phyloP scores from a whole-genome alignment of 2,329 filamentous ascomycete genomes.

The Phoma sp. region DNA sequence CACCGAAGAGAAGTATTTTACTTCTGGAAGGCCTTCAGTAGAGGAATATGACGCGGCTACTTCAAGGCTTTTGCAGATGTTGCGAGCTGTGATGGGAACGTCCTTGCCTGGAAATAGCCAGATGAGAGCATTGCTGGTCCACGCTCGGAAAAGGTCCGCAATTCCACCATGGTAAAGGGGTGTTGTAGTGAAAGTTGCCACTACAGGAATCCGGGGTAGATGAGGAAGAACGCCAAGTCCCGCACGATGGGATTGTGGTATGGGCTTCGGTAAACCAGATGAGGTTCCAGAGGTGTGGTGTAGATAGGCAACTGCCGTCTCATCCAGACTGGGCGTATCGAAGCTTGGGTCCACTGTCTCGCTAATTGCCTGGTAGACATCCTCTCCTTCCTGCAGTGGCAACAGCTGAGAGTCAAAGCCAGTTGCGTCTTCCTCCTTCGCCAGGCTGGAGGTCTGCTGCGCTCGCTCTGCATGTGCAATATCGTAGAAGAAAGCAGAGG shows the following conservation, averaged over 20 bases:
- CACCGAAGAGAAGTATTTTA: constrained; percentile 68
- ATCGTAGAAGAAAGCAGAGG: constrained; percentile 56
- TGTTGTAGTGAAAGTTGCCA: constrained; percentile 68
- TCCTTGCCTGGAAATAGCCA: constrained; percentile 67
- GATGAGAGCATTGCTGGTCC: constrained; percentile 65
- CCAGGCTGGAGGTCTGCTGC: constrained; percentile 28
- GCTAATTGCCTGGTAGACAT: constrained; percentile 30
- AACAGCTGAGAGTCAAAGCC: constrained; percentile 19
- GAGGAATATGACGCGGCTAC: constrained; percentile 37
- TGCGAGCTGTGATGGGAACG: constrained; percentile 63
- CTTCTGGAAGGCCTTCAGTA: constrained; percentile 33
- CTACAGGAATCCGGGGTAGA: constrained; percentile 44
- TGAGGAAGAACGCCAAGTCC: constrained; percentile 62
- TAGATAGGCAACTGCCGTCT: constrained; percentile 60
- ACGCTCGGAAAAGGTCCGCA: constrained; percentile 67
- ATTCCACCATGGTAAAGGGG: constrained; percentile 71
- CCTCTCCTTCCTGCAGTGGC: constrained; percentile 28
- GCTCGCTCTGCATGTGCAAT: constrained; percentile 46
- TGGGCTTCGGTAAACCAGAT: constrained; percentile 67
- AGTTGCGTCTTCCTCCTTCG: constrained; percentile 14
- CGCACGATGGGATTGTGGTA: constrained; percentile 63
- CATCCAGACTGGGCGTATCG: constrained; percentile 20
- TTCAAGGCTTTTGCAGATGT: constrained; percentile 58
- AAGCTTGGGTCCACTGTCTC: constrained; percentile 12
- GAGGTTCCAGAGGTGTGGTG: constrained; percentile 72